Percentiles rank a stretch among this genome's conserved stretches.
These are phyloP conservation scores for Epichloe uncinata DNA, from an alignment of 2,329 filamentous ascomycete species.

Conservation along the genomic window DNA sequence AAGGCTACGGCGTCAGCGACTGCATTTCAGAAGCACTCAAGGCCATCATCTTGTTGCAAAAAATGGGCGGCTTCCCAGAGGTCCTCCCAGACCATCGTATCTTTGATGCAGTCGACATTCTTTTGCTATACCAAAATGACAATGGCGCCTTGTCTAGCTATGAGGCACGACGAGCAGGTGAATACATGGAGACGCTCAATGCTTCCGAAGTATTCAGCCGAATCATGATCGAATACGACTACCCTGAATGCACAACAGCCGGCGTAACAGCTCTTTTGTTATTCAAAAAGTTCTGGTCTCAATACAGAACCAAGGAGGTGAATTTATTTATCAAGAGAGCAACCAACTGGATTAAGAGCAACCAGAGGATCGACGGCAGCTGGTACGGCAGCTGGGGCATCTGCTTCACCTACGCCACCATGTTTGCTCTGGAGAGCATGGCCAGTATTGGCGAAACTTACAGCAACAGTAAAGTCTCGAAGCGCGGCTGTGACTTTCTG, in stretches of 20 bases:
- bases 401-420: conserved; percentile 91
- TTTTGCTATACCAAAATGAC: conserved; percentile 80
- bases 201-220: conserved; percentile 91
- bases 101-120: conserved; percentile 77
- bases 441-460: conserved; percentile 72
- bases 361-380: conserved; percentile 69
- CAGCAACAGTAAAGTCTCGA: conserved; percentile 54
- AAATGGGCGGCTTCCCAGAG: conserved; percentile 58
- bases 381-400: conserved; percentile 99
- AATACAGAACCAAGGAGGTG: conserved; percentile 69
- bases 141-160: conserved; percentile 85
- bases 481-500: conserved; percentile 73
- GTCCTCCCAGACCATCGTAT: conserved; percentile 66
- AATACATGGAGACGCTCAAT: conserved; percentile 73
- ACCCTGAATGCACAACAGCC: conserved; percentile 94
- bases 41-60: conserved; percentile 72
- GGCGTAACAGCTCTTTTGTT: conserved; percentile 77
- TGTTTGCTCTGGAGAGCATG: conserved; percentile 90
- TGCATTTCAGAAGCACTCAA: conserved; percentile 89
- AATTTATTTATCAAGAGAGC: conserved; percentile 57
- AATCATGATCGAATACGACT: conserved; percentile 99
- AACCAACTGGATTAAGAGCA: conserved; percentile 67
- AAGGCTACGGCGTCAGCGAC: conserved; percentile 92
- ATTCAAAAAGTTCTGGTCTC: conserved; percentile 69
- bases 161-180: conserved; percentile 66